Evolutionary conservation across 495 filamentous ascomycete species (phyloP).

Genomic region (Geopyxis carbonaria): DNA sequence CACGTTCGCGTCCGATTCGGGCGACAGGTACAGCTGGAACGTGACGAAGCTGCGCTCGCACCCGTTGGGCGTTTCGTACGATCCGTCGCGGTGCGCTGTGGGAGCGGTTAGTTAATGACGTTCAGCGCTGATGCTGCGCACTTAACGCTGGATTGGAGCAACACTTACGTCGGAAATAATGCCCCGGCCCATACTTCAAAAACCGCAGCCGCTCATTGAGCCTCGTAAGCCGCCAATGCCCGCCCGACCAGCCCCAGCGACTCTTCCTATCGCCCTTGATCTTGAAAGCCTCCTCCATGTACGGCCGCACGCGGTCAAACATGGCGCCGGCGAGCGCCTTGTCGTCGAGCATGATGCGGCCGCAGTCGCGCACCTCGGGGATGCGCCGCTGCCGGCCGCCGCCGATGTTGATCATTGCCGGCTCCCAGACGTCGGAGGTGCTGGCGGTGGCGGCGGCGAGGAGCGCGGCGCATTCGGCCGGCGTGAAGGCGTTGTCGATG

Average conservation of each 20-base stretch:
- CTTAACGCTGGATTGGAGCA: not conserved
- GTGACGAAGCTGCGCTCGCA: slow-evolving; percentile 51
- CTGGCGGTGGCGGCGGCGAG: slow-evolving; percentile 25
- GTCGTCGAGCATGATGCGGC: slow-evolving; percentile 43
- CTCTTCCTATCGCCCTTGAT: slow-evolving; percentile 4
- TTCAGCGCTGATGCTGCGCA: too few relatives aligned
- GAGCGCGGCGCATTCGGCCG: slow-evolving; percentile 27
- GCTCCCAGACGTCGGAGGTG: slow-evolving; percentile 30
- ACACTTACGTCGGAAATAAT: slow-evolving; percentile 53
- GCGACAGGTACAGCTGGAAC: slow-evolving; percentile 63
- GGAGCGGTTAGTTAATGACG: not conserved
- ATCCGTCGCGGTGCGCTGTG: slow-evolving; percentile 56
- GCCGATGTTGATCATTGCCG: slow-evolving; percentile 41
- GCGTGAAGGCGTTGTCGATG: slow-evolving; percentile 28
- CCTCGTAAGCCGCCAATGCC: not conserved
- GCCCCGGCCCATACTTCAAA: slow-evolving; percentile 55
- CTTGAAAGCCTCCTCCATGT: slow-evolving; percentile 27
- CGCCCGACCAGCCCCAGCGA: not conserved
- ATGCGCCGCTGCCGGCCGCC: slow-evolving; percentile 31
- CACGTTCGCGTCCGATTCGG: slow-evolving; percentile 35
- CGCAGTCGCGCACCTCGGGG: slow-evolving; percentile 38
- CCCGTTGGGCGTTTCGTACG: slow-evolving; percentile 42
- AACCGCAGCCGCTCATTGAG: slow-evolving; percentile 70
- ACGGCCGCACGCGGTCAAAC: slow-evolving; percentile 34
- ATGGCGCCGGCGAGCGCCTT: slow-evolving; percentile 34